Evolutionary conservation across 2,329 filamentous ascomycete species (phyloP).

Genomic region (Phyllosticta paracitricarpa): DNA sequence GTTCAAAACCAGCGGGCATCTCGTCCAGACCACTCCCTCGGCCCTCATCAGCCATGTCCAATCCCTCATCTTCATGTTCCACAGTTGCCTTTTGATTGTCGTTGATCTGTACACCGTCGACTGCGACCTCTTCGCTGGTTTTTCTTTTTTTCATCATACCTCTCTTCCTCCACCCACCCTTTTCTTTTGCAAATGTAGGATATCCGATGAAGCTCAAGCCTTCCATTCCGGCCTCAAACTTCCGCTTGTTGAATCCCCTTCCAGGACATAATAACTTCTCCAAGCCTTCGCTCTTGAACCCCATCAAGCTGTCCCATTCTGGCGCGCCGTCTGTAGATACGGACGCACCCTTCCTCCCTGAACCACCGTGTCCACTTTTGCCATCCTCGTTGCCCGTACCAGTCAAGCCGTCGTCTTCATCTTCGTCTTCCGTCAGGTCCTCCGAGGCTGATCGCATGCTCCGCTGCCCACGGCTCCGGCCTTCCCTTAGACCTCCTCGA

Average conservation of each 20-base stretch:
- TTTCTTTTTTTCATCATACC: conserved; percentile 17
- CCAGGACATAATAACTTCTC: conserved; percentile 30
- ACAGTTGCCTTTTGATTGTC: conserved; percentile 1
- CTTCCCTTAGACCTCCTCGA: conserved; percentile 22
- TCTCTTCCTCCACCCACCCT: conserved; percentile 31
- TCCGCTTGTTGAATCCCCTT: conserved; percentile 29
- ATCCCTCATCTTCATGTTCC: conserved; percentile 13
- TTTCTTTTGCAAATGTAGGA: conserved; percentile 33
- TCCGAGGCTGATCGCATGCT: conserved; percentile 20
- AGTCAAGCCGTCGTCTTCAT: conserved; percentile 25
- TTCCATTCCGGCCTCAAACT: conserved; percentile 32
- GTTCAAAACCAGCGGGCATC: conserved; percentile 24
- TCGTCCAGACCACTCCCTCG: neutral
- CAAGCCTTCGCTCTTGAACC: conserved; percentile 29
- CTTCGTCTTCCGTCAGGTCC: conserved; percentile 21
- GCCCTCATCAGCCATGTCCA: conserved; percentile 11
- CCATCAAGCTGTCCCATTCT: conserved; percentile 30
- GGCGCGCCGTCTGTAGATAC: conserved; percentile 19
- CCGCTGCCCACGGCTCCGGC: conserved; percentile 16
- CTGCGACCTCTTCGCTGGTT: neutral
- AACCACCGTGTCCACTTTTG: conserved; percentile 5
- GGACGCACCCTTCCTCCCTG: conserved; percentile 11
- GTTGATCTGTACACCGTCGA: neutral
- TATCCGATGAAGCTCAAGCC: conserved; percentile 30
- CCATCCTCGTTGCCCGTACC: conserved; percentile 15